These are phyloP conservation scores for Colletotrichum sp. DNA, from an alignment of 2,329 filamentous ascomycete species.

Conservation along the genomic window DNA sequence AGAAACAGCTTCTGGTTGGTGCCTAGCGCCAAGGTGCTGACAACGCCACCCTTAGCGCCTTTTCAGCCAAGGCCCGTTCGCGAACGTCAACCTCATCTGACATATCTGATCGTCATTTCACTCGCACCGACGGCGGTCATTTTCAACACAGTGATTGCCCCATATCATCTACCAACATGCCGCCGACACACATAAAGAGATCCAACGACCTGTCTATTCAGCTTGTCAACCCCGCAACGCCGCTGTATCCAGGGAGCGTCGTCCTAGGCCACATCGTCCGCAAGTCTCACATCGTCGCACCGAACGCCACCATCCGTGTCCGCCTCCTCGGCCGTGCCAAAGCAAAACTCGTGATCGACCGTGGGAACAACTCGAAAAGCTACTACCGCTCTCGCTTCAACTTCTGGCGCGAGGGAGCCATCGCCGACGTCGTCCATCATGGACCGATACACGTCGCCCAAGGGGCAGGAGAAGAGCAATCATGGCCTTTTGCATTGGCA, in stretches of 20 bases:
- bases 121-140: no score
- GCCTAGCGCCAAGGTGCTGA: neutral
- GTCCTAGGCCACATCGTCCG: slow-evolving; percentile 30
- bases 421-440: slow-evolving; percentile 19
- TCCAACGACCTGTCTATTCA: neutral
- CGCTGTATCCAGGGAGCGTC: slow-evolving; percentile 26
- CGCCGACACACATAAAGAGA: neutral
- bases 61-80: neutral
- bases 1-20: neutral
- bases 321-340: slow-evolving; percentile 29
- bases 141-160: neutral
- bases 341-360: slow-evolving; percentile 24
- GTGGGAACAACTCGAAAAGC: slow-evolving; percentile 3
- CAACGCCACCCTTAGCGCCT: neutral
- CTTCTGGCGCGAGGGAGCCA: slow-evolving; percentile 23
- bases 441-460: slow-evolving; percentile 28
- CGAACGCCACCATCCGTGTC: slow-evolving; percentile 24
- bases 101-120: neutral
- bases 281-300: slow-evolving; percentile 22
- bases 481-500: slow-evolving; percentile 33
- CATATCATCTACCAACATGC: fast-evolving
- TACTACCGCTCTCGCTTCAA: slow-evolving; percentile 28
- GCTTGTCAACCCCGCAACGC: neutral
- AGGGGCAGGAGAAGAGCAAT: neutral
- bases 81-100: neutral